phyloP scores from a whole-genome alignment of 441 rosid species.

The Adansonia madagascariensis region DNA sequence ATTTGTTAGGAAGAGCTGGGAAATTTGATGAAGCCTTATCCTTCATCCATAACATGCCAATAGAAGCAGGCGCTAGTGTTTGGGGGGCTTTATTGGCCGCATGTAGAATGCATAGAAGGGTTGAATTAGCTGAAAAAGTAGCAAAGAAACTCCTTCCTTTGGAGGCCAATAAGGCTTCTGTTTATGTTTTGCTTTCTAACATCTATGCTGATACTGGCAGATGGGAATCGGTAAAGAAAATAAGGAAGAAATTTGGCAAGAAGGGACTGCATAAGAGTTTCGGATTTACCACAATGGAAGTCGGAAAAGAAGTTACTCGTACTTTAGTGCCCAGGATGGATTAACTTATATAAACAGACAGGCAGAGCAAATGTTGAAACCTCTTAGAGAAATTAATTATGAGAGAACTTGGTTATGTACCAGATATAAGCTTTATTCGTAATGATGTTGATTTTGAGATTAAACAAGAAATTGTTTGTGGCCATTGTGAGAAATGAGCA shows the following conservation, averaged over 20 bases:
- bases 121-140: slow-evolving; percentile 41
- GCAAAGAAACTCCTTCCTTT: slow-evolving; percentile 39
- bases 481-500: neutral
- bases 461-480: neutral
- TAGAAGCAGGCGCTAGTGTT: slow-evolving; percentile 40
- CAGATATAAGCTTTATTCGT: neutral
- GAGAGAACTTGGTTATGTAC: neutral
- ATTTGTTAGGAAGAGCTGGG: slow-evolving; percentile 44
- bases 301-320: slow-evolving; percentile 22
- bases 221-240: slow-evolving; percentile 38
- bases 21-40: slow-evolving; percentile 37
- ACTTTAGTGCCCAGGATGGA: neutral
- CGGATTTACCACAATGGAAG: slow-evolving; percentile 33
- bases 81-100: slow-evolving; percentile 51
- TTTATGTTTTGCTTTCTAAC: slow-evolving; percentile 37
- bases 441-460: neutral
- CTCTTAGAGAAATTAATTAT: neutral
- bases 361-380: neutral
- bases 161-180: slow-evolving; percentile 28
- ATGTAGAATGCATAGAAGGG: slow-evolving; percentile 41
- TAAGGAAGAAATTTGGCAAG: slow-evolving; percentile 35
- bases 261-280: slow-evolving; percentile 33
- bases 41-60: slow-evolving; percentile 36
- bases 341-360: slow-evolving; percentile 1
- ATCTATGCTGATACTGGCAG: slow-evolving; percentile 44